Evolutionary conservation across 2,329 filamentous ascomycete species (phyloP).

Genomic region (Polytolypa hystricis): DNA sequence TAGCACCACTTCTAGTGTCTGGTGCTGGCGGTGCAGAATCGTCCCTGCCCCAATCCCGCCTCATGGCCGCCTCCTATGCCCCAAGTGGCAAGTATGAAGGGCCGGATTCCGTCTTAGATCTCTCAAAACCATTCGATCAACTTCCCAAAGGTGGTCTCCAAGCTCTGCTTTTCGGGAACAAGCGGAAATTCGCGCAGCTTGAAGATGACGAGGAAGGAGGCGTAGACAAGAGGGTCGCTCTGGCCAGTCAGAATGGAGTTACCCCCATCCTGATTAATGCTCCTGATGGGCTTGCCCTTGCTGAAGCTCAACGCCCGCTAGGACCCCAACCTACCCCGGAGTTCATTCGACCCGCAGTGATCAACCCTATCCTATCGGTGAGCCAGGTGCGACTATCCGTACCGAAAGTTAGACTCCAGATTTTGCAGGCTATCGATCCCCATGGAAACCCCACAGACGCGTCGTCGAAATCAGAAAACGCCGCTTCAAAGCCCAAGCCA

Average conservation of each 20-base stretch:
- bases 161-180: slow-evolving; percentile 81
- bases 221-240: slow-evolving; percentile 48
- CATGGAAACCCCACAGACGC: slow-evolving; percentile 34
- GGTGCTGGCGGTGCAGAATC: slow-evolving; percentile 79
- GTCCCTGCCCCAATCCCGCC: slow-evolving; percentile 75
- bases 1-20: slow-evolving; percentile 82
- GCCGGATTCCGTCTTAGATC: slow-evolving; percentile 72
- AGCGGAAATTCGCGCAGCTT: slow-evolving; percentile 64
- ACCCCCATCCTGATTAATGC: slow-evolving; percentile 66
- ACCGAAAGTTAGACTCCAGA: slow-evolving; percentile 72
- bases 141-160: slow-evolving; percentile 81
- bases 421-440: slow-evolving; percentile 65
- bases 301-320: slow-evolving; percentile 43
- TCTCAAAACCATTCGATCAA: slow-evolving; percentile 89
- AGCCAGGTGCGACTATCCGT: slow-evolving; percentile 80
- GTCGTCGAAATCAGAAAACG: slow-evolving; percentile 24
- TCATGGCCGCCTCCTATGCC: slow-evolving; percentile 65
- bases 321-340: slow-evolving; percentile 63
- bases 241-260: slow-evolving; percentile 54
- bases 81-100: slow-evolving; percentile 54
- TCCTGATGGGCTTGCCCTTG: slow-evolving; percentile 65
- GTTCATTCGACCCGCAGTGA: slow-evolving; percentile 74
- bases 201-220: slow-evolving; percentile 65
- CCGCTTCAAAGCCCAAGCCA: slow-evolving; percentile 44
- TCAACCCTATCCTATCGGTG: slow-evolving; percentile 69